Evolutionary conservation across 805 yeast species (phyloP).

Genomic region (Saccharomycopsis sp.): DNA sequence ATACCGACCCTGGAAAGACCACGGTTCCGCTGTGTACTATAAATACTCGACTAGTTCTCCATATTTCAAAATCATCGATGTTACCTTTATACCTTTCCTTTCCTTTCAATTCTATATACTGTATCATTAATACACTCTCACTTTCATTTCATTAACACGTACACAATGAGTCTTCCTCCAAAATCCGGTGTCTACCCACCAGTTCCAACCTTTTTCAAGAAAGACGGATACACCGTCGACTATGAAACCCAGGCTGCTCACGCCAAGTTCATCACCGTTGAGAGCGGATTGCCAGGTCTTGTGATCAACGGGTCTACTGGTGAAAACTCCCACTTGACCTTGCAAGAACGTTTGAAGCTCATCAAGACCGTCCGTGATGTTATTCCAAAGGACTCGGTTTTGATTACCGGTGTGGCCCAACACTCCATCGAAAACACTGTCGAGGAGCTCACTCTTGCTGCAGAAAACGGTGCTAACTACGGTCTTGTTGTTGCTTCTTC

Average conservation of each 20-base stretch:
- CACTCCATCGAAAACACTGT: conserved; percentile 27
- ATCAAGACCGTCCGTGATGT: conserved; percentile 28
- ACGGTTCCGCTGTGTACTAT: neutral
- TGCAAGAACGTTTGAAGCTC: conserved; percentile 29
- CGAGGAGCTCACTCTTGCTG: conserved; percentile 25
- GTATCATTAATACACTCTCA: neutral
- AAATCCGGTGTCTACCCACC: conserved; percentile 45
- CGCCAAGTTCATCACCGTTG: conserved; percentile 26
- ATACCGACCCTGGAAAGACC: neutral
- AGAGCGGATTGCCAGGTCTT: conserved; percentile 31
- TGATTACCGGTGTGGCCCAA: conserved; percentile 32
- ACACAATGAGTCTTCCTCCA: conserved; percentile 25
- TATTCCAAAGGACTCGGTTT: conserved; percentile 29
- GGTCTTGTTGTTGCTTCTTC: conserved; percentile 32
- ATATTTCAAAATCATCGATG: neutral
- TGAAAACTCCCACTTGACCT: conserved; percentile 31
- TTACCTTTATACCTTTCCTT: neutral
- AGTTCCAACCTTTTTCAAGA: conserved; percentile 46
- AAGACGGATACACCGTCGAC: conserved; percentile 30
- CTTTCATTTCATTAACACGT: too few species aligned
- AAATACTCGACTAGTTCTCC: too few species aligned
- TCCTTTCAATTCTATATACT: neutral
- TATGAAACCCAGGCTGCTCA: conserved; percentile 30
- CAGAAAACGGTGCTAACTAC: conserved; percentile 32
- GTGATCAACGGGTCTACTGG: conserved; percentile 37